A percentile compares a stretch with the other conserved stretches of the same genome.
phyloP scores from a whole-genome alignment of 345 rosid species.

The Cardamine resedifolia region DNA sequence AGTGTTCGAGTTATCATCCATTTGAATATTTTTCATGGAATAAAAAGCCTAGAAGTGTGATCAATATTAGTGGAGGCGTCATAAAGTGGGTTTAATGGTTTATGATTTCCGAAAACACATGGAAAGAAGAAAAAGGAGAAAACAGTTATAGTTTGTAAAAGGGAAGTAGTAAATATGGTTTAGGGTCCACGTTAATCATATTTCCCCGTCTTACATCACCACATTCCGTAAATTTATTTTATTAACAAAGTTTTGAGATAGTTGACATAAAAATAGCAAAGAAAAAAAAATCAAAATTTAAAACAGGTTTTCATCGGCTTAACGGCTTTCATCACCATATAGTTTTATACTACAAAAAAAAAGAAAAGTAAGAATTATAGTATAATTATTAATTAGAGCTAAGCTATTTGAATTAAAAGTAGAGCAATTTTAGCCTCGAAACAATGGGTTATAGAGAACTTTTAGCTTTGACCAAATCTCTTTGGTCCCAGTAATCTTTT shows the following conservation, averaged over 20 bases:
- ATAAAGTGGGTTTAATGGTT: not conserved
- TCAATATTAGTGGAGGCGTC: no score
- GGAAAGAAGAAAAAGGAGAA: not conserved
- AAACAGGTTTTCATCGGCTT: not conserved
- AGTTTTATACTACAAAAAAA: not conserved
- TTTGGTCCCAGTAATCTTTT: constrained; percentile 29
- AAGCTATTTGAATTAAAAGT: constrained; percentile 19
- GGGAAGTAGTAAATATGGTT: constrained; percentile 9
- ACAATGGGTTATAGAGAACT: constrained; percentile 13
- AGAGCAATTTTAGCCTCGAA: constrained; percentile 33
- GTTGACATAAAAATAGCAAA: not conserved
- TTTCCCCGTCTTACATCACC: constrained; percentile 43
- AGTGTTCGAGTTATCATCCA: no score
- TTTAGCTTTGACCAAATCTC: constrained; percentile 33
- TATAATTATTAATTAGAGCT: not conserved
- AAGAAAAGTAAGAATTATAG: constrained; percentile 4
- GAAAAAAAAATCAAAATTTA: not conserved
- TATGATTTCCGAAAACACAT: constrained; percentile 10
- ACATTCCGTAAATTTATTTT: constrained; percentile 39
- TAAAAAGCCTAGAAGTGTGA: no score
- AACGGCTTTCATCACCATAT: constrained; percentile 4
- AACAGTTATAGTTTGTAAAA: not conserved
- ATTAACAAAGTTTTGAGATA: not conserved
- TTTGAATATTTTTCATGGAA: no score
- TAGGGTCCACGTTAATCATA: constrained; percentile 54